Base-by-base conservation (phyloP, 805 yeast genomes). In the Wickerhamomyces tratensis region DNA sequence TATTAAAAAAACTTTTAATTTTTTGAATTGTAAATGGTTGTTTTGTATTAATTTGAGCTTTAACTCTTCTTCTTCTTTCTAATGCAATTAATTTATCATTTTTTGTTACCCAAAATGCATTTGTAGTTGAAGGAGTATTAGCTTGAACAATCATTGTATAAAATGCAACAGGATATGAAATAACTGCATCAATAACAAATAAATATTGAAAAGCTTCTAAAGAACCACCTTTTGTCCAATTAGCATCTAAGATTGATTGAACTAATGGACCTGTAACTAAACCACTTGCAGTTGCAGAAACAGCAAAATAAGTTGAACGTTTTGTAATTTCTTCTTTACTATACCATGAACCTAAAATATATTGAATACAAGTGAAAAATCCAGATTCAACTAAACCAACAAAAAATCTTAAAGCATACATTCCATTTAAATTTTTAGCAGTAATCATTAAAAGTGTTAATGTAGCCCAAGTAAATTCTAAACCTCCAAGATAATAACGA, bases 131-230 rank as follows among this genome's bases (percentile, higher is more conserved):
- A 2, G 76, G 76, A 5, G 72, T 67, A 48, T 68, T 68, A 39
- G 76, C 76, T 47, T 64, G 65, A n/a, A 59, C 65, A 37, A 63
- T 46, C 59, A 70, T 49, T 1, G 74, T 68, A 46, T 69, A 68
- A 25, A 69, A 41, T 1, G 67, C 74, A 35, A 72, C 54, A 53
- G 77, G 63, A 58, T 71, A 37, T 35, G 68, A 48, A 53, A 57
- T 40, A 52, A 67, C 54, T 2, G 69, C 74, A 49, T 72, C 76
- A 38, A 72, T 52, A 5, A 71, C 62, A 50, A 72, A 72, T 62
- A 72, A 57, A 70, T 71, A 69, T 46, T 68, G 65, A 58, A 65
- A 72, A 2, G 70, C 67, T 6, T 60, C 51, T n/a, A 63, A 45
- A 20, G 20, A 20, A 20, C 20, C 20, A 20, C 20, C 20, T 20